Base-by-base conservation (phyloP, 2,329 filamentous ascomycete genomes). In the Apiospora pterosperma region DNA sequence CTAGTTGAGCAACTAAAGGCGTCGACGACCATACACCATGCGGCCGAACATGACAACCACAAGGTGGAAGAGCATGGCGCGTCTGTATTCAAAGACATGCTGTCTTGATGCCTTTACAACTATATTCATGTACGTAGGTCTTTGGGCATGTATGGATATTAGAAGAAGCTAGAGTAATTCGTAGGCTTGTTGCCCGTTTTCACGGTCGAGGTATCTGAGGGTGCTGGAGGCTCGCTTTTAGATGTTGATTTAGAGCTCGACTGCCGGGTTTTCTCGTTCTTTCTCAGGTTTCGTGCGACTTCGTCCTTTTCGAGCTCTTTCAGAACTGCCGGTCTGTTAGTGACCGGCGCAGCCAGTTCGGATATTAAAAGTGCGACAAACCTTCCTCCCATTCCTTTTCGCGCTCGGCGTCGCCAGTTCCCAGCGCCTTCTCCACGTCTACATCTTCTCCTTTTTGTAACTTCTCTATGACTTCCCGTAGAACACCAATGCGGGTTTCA, bases 341-440 rank as follows among this genome's bases (percentile, higher is more conserved):
- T 44, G 44, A 12, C 16, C n/a, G 5, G 28, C 28, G 14, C 48
- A 55, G 8, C 48, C 16, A n/a, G 28, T 5, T 31, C 10, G 4
- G 38, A 25, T 21, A n/a, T n/a, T 28, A 12, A 21, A 36, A 28
- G 28, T 36, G 23, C 34, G 11, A 55, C 63, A 14, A 23, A 48
- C 92, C 88, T 75, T 96, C 89, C 78, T 95, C 91, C 96, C 96
- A 99, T 72, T 93, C 92, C 67, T 84, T 81, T 78, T 99, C 96
- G 74, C 87, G 87, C 69, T 85, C 84, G 52, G 85, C 80, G 72
- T 96, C 88, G 0, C 93, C 93, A 0, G 92, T 92, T 4, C 96
- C 95, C 61, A 99, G 77, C 42, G 89, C 79, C 73, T 88, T 88
- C 75, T 96, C 92, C 2, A 98, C 93, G 76, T 98, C 92, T 23